Percentiles rank a stretch among this genome's conserved stretches.
phyloP scores from a whole-genome alignment of 768 basidiomycete genomes.

The Lentinula aciculospora region DNA sequence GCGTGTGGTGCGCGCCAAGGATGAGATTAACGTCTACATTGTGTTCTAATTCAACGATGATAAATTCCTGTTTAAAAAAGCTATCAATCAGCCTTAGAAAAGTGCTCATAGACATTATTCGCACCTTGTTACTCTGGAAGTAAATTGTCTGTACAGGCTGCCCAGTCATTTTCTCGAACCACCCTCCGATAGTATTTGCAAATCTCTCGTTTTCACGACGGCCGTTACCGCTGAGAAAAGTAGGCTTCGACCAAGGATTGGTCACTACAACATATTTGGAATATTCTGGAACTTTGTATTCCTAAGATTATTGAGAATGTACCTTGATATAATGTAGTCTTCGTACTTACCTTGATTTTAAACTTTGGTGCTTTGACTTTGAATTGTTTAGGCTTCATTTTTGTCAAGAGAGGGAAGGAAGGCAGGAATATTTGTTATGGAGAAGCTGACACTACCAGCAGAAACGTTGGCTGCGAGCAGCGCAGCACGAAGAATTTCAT shows the following conservation, averaged over 20 bases:
- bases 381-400: not conserved
- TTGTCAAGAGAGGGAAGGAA: not conserved
- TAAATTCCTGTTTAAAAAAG: not conserved
- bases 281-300: not conserved
- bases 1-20: slow-evolving; percentile 1
- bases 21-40: not conserved
- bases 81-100: not conserved
- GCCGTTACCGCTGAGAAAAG: not conserved
- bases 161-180: slow-evolving; percentile 1
- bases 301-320: not conserved
- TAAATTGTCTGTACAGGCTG: not conserved
- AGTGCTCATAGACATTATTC: not conserved
- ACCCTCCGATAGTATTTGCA: not conserved
- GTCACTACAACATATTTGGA: not conserved
- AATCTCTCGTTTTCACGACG: not conserved
- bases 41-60: not conserved
- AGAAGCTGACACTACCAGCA: no score
- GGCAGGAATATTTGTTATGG: not conserved
- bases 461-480: no score
- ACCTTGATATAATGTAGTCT: not conserved
- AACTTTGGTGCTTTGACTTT: not conserved
- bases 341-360: not conserved
- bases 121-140: not conserved
- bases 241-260: not conserved
- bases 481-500: no score